Base-by-base conservation (phyloP, 148 eudicot species). In the Nyssa sinensis region DNA sequence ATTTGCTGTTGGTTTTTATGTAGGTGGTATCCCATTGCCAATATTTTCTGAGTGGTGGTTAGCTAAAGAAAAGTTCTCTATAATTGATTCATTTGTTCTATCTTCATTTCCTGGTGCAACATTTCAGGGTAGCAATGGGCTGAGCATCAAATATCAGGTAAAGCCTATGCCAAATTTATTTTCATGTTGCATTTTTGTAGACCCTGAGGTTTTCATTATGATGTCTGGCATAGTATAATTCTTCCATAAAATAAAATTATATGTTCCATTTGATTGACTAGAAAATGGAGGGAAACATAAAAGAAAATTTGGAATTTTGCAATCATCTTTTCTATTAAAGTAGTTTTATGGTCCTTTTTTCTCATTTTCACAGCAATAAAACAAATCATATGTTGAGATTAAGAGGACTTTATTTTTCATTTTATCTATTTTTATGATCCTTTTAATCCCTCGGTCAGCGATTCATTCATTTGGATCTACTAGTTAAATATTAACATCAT, bases 1-100 rank as follows among this genome's bases (percentile, higher is more conserved):
- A 66, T 37, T n/a, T n/a, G 1, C 25, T 58, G 19, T 41, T 64
- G 55, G 35, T 57, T 32, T 58, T 62, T 66, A 37, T 77, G 29
- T 86, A 93, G 98, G 98, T 79, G 93, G 91, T 69, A 88, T 94
- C 64, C 93, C 94, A 9, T 74, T 94, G 74, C 93, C 86, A 41
- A 80, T 94, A 57, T 94, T 94, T 76, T 72, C 86, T 58, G 97
- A 94, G 79, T 94, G 98, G 98, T 94, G 98, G 98, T 79, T 94
- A 70, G 81, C 97, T 28, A 86, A 86, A 79, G 92, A 90, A 68
- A 94, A 88, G 84, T 88, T 94, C 69, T 67, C 84, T 25, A 71
- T 67, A 66, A 90, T 91, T 30, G 88, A 94, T 64, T 66, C 89
- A 32, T 94, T 94, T 69, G 75, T 94, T 73, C 76, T 81, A 30